Evolutionary conservation across 2,329 filamentous ascomycete species (phyloP), one percentile per base, ranked within the genome.

Genomic region (Cryphonectria naterciae): DNA sequence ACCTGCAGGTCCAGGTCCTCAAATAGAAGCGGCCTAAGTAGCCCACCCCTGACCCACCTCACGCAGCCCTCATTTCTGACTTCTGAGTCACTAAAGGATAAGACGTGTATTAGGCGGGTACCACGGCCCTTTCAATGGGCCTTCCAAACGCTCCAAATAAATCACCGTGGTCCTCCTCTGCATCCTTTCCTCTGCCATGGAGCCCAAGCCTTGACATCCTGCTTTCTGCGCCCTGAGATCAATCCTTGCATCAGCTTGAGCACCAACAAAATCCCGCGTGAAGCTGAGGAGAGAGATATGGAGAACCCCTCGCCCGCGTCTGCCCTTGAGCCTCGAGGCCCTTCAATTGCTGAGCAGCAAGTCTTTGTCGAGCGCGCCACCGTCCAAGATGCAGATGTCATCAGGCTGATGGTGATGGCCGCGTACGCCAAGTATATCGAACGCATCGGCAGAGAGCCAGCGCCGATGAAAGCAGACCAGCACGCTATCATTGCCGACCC

Each of bases 381-480:
- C 3, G 43, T 62, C 5, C 35, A 77, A 75, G 73, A 81, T 37
- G 69, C 78, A 63, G 76, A 79, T n/a, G 68, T 70, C 56, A 79
- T 81, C 39, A 75, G 77, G 62, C 43, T 66, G 15, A 79, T 81
- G 58, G 76, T 79, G 58, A 73, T 74, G 15, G 73, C 73, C 25
- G 79, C 79, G 46, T 80, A 80, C 70, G 70, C 76, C 5, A 81
- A 79, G 64, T 81, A 80, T 70, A 76, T 79, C 39, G 74, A 78
- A 17, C 78, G 79, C 4, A 80, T 81, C 65, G 79, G 79, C 5
- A 78, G 77, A 60, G 74, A 75, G 0, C 81, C 81, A 0, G 80
- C 79, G 0, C 80, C 80, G 1, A 82, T 82, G 81, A 75, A 71
- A 1, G 73, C 75, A n/a, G 75, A 82, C 70, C 82, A 81, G 60